These are phyloP conservation scores for Vigna trinervia DNA, from an alignment of 306 rosid genomes.

Conservation along the genomic window DNA sequence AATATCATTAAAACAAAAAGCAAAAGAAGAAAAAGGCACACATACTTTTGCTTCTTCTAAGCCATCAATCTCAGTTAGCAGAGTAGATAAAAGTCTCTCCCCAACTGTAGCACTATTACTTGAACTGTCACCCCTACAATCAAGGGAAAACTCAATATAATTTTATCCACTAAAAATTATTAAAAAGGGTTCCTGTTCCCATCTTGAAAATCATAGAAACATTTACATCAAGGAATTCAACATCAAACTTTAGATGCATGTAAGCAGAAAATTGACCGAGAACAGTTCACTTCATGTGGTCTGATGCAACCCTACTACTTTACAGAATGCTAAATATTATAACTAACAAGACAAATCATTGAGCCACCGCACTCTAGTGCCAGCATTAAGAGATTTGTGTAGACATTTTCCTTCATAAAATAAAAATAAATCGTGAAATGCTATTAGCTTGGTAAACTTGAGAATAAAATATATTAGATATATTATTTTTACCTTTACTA, in stretches of 20 bases:
- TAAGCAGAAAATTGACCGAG: slow-evolving; percentile 10
- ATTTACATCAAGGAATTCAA: neutral
- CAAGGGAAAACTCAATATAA: slow-evolving; percentile 31
- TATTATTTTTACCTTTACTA: too few relatives aligned
- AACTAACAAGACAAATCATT: neutral
- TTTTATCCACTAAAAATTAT: slow-evolving; percentile 22
- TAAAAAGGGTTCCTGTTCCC: neutral
- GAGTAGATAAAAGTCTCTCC: slow-evolving; percentile 91
- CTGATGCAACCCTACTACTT: slow-evolving; percentile 5
- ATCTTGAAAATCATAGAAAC: neutral
- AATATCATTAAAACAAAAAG: slow-evolving; percentile 7
- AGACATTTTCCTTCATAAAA: too few relatives aligned
- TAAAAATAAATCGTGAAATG: too few relatives aligned
- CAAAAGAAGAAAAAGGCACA: slow-evolving; percentile 6
- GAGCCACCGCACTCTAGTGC: slow-evolving; percentile 4
- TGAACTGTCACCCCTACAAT: slow-evolving; percentile 81
- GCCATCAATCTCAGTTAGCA: slow-evolving; percentile 97
- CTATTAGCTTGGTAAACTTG: too few relatives aligned
- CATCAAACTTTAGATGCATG: slow-evolving; percentile 14
- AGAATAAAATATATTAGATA: too few relatives aligned
- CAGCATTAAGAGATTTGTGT: too few relatives aligned
- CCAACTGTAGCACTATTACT: slow-evolving; percentile 67
- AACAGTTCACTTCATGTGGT: slow-evolving; percentile 1
- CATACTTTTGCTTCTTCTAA: slow-evolving; percentile 89
- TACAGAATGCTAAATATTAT: neutral